phyloP scores from a whole-genome alignment of 2,329 filamentous ascomycete species.

The Malbranchea zuffiana region DNA sequence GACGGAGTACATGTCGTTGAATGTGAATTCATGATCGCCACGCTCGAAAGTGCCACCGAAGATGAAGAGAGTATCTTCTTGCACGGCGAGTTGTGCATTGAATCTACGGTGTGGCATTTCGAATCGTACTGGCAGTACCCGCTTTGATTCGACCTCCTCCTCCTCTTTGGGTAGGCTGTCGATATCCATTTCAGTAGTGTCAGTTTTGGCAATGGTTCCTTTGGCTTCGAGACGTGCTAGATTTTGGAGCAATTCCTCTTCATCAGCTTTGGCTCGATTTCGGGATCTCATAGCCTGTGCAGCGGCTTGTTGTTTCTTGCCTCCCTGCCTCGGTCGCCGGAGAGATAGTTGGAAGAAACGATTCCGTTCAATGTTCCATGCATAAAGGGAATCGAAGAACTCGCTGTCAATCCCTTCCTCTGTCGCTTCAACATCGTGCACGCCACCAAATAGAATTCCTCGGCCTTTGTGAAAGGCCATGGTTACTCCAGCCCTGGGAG shows the following conservation, averaged over 20 bases:
- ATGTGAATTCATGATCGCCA: slow-evolving; percentile 86
- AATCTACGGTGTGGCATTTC: slow-evolving; percentile 86
- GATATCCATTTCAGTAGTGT: slow-evolving; percentile 30
- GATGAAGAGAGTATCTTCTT: slow-evolving; percentile 85
- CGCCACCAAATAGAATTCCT: slow-evolving; percentile 86
- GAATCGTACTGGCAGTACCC: slow-evolving; percentile 55
- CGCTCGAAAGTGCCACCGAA: slow-evolving; percentile 95
- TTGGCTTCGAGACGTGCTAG: slow-evolving; percentile 75
- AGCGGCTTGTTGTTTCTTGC: slow-evolving; percentile 43
- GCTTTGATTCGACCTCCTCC: slow-evolving; percentile 41
- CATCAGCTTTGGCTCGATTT: slow-evolving; percentile 69
- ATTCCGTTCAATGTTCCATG: slow-evolving; percentile 93
- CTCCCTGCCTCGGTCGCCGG: slow-evolving; percentile 58
- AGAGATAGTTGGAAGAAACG: slow-evolving; percentile 78
- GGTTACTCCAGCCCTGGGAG: slow-evolving; percentile 73
- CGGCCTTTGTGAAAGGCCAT: slow-evolving; percentile 92
- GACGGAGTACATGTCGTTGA: slow-evolving; percentile 87
- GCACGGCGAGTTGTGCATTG: slow-evolving; percentile 80
- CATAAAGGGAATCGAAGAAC: slow-evolving; percentile 85
- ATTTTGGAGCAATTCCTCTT: slow-evolving; percentile 80
- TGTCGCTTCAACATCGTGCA: slow-evolving; percentile 81
- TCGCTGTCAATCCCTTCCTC: slow-evolving; percentile 95
- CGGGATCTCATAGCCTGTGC: slow-evolving; percentile 42
- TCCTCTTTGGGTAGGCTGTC: slow-evolving; percentile 39
- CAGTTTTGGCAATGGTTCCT: slow-evolving; percentile 44